Percentiles rank a stretch among this genome's conserved stretches.
These are phyloP conservation scores for Polygonum maritimum DNA, from an alignment of 148 eudicot species.

Conservation along the genomic window DNA sequence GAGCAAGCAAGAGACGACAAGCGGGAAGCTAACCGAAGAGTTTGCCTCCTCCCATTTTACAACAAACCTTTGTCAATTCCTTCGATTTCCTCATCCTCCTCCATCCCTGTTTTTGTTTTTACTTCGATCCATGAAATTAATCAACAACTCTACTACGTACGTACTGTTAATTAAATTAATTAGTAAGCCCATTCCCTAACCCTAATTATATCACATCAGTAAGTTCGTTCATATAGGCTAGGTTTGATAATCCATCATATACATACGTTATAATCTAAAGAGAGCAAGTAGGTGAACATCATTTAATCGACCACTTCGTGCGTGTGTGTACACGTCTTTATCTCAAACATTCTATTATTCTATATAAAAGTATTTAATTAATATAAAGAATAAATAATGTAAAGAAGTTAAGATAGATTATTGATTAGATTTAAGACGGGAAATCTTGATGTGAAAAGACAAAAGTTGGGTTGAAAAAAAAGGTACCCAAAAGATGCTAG, in stretches of 20 bases:
- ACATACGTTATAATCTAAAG: neutral
- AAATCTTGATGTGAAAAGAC: neutral
- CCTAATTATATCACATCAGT: neutral
- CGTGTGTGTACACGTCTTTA: too few species aligned
- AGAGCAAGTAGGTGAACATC: neutral
- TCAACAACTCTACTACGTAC: too few species aligned
- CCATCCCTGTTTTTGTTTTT: neutral
- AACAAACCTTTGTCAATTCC: neutral
- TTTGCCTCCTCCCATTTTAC: neutral
- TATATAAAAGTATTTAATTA: neutral
- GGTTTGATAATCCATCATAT: too few species aligned
- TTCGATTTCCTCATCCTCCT: neutral
- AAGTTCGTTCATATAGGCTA: too few species aligned
- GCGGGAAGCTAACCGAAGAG: constrained; percentile 2
- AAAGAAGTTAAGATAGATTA: neutral
- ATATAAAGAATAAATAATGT: neutral
- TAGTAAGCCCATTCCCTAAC: too few species aligned
- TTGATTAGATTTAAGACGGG: neutral
- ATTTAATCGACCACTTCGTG: neutral
- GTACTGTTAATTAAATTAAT: too few species aligned
- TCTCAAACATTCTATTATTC: too few species aligned
- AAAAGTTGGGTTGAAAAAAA: neutral
- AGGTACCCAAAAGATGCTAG: neutral
- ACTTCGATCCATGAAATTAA: neutral
- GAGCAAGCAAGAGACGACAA: constrained; percentile 4